Evolutionary conservation across 192 early-diverging fungal genomes (phyloP), one percentile per base, ranked within the genome.

Genomic region (Coemansia sp.): DNA sequence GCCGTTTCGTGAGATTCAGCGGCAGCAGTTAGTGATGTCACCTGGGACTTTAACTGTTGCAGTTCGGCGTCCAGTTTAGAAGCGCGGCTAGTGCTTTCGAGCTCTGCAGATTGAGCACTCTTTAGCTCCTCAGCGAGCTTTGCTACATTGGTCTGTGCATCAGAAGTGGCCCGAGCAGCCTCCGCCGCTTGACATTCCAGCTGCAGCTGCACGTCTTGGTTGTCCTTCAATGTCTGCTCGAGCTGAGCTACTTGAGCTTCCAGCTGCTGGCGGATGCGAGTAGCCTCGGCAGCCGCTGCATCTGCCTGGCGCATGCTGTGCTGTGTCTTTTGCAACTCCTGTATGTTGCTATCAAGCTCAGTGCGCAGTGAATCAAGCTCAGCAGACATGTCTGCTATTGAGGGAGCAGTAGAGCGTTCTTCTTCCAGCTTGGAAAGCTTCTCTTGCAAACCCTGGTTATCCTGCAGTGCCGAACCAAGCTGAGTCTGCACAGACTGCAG

Each of bases 401-500:
- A n/a, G 16, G 47, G n/a, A 2, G 47, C 31, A 14, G 50, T 18
- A 20, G 50, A 37, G 36, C 38, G 18, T 20, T 36, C 38, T 11
- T 10, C 16, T 3, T 32, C 12, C 9, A 51, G 34, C 36, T 51
- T 37, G 2, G 15, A 10, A 32, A 51, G 36, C 36, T 17, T 37
- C 10, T 18, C 32, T 8, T 51, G 34, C 50, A 38, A 11, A 37
- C 36, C 11, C 12, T 39, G 50, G 36, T 37, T 12, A 6, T 39
- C 50, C 17, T 31, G 30, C 26, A 37, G 26, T 53, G 60, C 21
- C 21, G 30, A 7, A 32, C 17, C 31, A 10, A 49, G 47, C 28
- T 23, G 47, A 3, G 17, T 21, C 28, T 62, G 51, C 8, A 43
- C 32, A 38, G 52, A 42, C 5, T 12, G 15, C n/a, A 62, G 15